Conservation (phyloP, 306 rosid genomes). For the Pyrus pyrifolia region DNA sequence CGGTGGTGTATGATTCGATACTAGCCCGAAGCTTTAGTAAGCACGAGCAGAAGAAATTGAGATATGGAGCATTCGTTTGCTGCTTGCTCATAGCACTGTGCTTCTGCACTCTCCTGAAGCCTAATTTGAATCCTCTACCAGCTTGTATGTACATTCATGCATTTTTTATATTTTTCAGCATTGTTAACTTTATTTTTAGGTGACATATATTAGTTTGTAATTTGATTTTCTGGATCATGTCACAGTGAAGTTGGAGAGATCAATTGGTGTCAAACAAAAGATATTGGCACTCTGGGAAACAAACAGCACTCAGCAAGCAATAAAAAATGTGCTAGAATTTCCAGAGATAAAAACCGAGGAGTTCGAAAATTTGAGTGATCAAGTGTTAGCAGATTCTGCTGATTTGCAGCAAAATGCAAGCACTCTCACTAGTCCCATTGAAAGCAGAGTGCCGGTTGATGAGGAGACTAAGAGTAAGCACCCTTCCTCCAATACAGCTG, state of each 20-base stretch:
- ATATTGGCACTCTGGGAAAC: conserved; percentile 28
- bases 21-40: conserved; percentile 73
- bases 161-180: neutral
- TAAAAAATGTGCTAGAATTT: conserved; percentile 24
- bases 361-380: neutral
- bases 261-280: too few relatives aligned
- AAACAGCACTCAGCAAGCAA: conserved; percentile 23
- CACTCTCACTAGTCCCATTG: neutral
- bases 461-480: conserved; percentile 15
- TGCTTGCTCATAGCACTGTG: conserved; percentile 47
- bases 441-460: neutral
- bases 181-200: conserved; percentile 16
- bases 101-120: conserved; percentile 62
- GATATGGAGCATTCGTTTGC: conserved; percentile 66
- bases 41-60: conserved; percentile 67
- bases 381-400: neutral
- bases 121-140: conserved; percentile 54
- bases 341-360: neutral
- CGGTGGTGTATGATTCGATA: conserved; percentile 51
- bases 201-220: conserved; percentile 24
- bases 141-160: conserved; percentile 41
- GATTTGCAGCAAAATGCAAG: neutral
- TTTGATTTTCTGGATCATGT: too few relatives aligned
- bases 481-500: too few relatives aligned
- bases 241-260: too few relatives aligned